Conservation (phyloP, 345 rosid species). For the Hibiscus trionum region DNA sequence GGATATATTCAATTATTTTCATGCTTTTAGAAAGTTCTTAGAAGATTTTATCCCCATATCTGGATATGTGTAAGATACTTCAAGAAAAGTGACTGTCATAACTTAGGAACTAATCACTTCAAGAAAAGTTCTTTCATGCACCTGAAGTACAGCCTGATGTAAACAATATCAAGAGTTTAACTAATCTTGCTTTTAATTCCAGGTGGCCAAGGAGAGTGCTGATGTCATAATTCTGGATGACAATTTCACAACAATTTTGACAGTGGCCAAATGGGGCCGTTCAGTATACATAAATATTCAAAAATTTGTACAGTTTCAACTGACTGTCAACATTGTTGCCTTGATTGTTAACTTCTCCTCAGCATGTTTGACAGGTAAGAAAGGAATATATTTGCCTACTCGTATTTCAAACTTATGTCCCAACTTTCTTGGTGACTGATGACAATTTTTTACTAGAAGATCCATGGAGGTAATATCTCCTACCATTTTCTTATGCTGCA, state of each 20-base stretch:
- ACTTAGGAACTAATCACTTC: neutral
- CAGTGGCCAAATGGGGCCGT: constrained; percentile 90
- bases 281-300: constrained; percentile 90
- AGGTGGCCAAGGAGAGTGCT: constrained; percentile 97
- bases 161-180: neutral
- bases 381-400: neutral
- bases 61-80: neutral
- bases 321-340: constrained; percentile 90
- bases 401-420: neutral
- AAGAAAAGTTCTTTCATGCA: neutral
- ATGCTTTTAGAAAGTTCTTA: neutral
- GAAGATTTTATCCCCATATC: neutral
- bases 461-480: too few species aligned
- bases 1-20: neutral
- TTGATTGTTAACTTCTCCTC: neutral
- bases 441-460: neutral
- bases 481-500: neutral
- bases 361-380: neutral
- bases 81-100: neutral
- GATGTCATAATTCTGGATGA: constrained; percentile 91
- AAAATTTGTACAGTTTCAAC: constrained; percentile 97
- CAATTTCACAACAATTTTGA: constrained; percentile 74
- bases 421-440: neutral
- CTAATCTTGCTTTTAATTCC: constrained; percentile 5
- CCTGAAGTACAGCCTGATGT: neutral